Base-by-base conservation (phyloP, 176 grass and related monocot species). In the Carex scoparia region DNA sequence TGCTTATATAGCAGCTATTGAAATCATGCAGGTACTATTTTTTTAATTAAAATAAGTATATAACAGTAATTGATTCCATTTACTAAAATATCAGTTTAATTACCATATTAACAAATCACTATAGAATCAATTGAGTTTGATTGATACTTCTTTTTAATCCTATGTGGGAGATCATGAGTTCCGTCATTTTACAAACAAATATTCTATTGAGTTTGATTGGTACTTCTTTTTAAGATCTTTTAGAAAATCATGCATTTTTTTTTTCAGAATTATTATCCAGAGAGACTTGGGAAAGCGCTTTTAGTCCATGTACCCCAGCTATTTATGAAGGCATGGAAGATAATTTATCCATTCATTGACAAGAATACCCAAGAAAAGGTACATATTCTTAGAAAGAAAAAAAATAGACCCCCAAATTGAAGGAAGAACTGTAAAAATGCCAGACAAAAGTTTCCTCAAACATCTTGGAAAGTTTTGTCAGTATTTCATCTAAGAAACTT, bases 251-350 rank as follows among this genome's bases (percentile, higher is more conserved):
- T 55, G 60, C 61, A 51, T 30, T 35, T 81, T 79, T 35, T 51
- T 38, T 33, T 54, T 78, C 84, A 94, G 94, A 91, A 77, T 65
- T 90, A 86, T 85, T 96, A 91, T 65, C 94, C 94, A 4, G 94
- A 96, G 56, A 85, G 94, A 87, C 89, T 96, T 3, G 94, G 80
- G 75, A 96, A 93, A 86, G 89, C 81, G 2, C 70, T 91, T 32
- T 67, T 96, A 83, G 33, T 96, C 56, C 70, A 93, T 79, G 91
- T 90, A 42, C 94, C 94, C 7, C 90, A 88, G 84, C 70, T 96
- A 14, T 96, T 96, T 87, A 93, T 93, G 94, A 96, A 91, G 81
- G 89, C 89, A 12, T 96, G 94, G 94, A 93, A 93, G 86, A 40
- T 88, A 18, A 65, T 96, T 54, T 90, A 87, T 73, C 94, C 91